These are phyloP conservation scores for Fusarium tricinctum DNA, from an alignment of 2,329 filamentous ascomycete species.

Conservation along the genomic window DNA sequence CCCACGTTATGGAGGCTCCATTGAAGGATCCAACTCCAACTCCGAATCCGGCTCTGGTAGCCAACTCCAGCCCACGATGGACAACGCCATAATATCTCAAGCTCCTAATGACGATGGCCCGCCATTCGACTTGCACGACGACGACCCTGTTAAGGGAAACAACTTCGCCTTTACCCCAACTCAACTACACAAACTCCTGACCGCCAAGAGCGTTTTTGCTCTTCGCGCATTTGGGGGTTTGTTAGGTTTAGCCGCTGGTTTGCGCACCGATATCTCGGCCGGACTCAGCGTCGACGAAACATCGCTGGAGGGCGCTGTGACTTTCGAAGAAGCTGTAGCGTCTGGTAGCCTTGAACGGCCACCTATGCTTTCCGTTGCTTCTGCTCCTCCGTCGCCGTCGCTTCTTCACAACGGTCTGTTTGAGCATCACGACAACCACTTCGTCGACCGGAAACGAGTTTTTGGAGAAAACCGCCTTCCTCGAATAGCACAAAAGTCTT, in stretches of 20 bases:
- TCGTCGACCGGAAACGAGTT: constrained; percentile 74
- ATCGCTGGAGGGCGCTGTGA: constrained; percentile 59
- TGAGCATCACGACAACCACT: constrained; percentile 48
- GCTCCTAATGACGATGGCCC: constrained; percentile 13
- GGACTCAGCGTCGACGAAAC: constrained; percentile 67
- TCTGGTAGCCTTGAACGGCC: constrained; percentile 54
- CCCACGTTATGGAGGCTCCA: constrained; percentile 40
- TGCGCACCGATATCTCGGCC: constrained; percentile 62
- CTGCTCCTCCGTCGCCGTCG: constrained; percentile 41
- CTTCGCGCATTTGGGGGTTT: constrained; percentile 68
- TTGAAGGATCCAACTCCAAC: constrained; percentile 33
- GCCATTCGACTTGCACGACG: constrained; percentile 48
- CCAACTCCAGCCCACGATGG: constrained; percentile 24
- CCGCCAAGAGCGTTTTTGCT: constrained; percentile 63
- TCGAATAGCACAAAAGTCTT: constrained; percentile 76
- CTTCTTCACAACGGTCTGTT: constrained; percentile 50
- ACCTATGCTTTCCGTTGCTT: constrained; percentile 43
- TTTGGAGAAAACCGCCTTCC: constrained; percentile 72
- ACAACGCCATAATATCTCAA: constrained; percentile 23
- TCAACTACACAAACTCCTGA: constrained; percentile 67
- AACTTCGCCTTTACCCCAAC: constrained; percentile 68
- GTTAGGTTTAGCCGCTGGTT: constrained; percentile 64
- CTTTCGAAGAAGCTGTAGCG: constrained; percentile 64
- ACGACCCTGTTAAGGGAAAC: constrained; percentile 54
- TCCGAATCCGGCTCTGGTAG: constrained; percentile 23